Percentiles rank a stretch among this genome's conserved stretches.
Evolutionary conservation across 257 asterid species (phyloP).

Genomic region (Cinchona pubescens): DNA sequence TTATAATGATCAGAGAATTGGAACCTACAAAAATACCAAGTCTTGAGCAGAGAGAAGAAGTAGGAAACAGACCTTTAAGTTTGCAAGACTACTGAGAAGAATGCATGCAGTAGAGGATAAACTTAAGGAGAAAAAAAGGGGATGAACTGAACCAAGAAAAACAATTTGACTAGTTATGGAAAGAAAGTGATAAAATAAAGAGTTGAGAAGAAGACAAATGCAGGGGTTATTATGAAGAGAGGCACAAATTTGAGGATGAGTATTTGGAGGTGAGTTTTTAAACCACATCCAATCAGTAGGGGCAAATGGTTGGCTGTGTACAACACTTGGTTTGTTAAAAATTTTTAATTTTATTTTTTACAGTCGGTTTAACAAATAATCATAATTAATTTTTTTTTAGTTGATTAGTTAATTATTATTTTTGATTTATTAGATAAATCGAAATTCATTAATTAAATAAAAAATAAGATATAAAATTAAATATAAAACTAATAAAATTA

Average conservation of each 20-base stretch:
- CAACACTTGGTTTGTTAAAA: no score
- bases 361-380: no score
- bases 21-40: background rate
- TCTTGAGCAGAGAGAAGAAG: slow-evolving; percentile 14
- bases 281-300: slow-evolving; percentile 57
- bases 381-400: no score
- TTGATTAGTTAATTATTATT: no score
- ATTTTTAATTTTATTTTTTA: no score
- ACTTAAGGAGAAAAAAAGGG: slow-evolving; percentile 26
- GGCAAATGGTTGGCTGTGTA: slow-evolving; percentile 46
- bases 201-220: slow-evolving; percentile 51
- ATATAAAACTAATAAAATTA: no score
- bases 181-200: slow-evolving; percentile 22
- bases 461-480: no score
- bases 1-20: slow-evolving; percentile 1
- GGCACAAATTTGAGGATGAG: slow-evolving; percentile 56
- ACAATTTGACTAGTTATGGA: slow-evolving; percentile 23
- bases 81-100: slow-evolving; percentile 35
- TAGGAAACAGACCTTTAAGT: slow-evolving; percentile 43
- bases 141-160: slow-evolving; percentile 41
- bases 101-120: slow-evolving; percentile 48
- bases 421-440: no score
- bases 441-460: no score
- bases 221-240: slow-evolving; percentile 35
- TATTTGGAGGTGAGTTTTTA: slow-evolving; percentile 57